phyloP scores from a whole-genome alignment of 2,329 filamentous ascomycete genomes.

The Fusarium clavum region DNA sequence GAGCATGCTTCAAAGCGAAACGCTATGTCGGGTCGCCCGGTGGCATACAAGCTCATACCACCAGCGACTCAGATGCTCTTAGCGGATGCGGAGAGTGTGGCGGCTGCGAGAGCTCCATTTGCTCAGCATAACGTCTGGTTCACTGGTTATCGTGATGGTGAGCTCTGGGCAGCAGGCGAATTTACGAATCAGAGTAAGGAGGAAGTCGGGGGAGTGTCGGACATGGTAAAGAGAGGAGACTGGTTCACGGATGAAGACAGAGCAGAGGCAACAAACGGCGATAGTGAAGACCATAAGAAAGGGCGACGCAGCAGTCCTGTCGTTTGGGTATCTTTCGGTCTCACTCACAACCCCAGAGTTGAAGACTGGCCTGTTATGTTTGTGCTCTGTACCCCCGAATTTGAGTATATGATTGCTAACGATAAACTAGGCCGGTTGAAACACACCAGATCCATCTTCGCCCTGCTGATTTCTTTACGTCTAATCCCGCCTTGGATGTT shows the following conservation, averaged over 20 bases:
- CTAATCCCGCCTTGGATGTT: slow-evolving; percentile 61
- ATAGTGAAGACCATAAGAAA: slow-evolving; percentile 33
- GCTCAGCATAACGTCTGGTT: slow-evolving; percentile 62
- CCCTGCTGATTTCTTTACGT: slow-evolving; percentile 60
- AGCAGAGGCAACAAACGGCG: not conserved
- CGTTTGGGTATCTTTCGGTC: slow-evolving; percentile 62
- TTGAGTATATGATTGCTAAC: not conserved
- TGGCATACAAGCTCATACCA: slow-evolving; percentile 63
- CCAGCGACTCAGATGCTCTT: slow-evolving; percentile 60
- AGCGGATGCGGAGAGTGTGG: slow-evolving; percentile 58
- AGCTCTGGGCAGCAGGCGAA: slow-evolving; percentile 63
- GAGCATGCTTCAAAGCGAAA: slow-evolving; percentile 61
- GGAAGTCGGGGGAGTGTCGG: slow-evolving; percentile 60
- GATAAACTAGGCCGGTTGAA: slow-evolving; percentile 16
- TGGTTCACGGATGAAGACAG: slow-evolving; percentile 55
- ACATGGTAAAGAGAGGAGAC: slow-evolving; percentile 60
- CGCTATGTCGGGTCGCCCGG: slow-evolving; percentile 59
- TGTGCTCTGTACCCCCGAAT: slow-evolving; percentile 42
- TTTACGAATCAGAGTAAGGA: slow-evolving; percentile 62
- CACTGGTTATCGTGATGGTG: slow-evolving; percentile 61
- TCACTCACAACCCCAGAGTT: slow-evolving; percentile 61
- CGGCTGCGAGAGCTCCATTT: slow-evolving; percentile 58
- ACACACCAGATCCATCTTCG: slow-evolving; percentile 29
- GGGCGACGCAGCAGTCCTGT: slow-evolving; percentile 49
- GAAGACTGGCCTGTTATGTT: slow-evolving; percentile 65